Evolutionary conservation across 192 early-diverging fungal species (phyloP), one percentile per base, ranked within the genome.

Genomic region (Coemansia sp.): DNA sequence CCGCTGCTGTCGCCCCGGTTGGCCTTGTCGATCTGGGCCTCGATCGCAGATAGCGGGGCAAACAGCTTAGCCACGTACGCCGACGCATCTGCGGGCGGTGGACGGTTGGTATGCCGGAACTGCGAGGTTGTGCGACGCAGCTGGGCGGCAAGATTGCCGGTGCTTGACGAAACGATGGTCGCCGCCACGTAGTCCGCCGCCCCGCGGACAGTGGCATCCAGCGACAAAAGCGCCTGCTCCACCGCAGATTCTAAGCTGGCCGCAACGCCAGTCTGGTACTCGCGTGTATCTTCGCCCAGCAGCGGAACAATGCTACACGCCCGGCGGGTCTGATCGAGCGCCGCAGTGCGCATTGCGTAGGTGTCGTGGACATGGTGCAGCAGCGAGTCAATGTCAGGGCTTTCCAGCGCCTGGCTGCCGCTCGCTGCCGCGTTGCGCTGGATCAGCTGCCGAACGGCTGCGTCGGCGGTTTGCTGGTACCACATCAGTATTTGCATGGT

Each of bases 111-210:
- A 41, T 68, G 66, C 29, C 73, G 47, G 36, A 54, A 75, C 39
- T 63, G 71, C 48, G 71, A 67, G 11, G 64, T 67, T 30, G 71
- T 67, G 14, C 71, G 71, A 1, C 71, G 71, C 25, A 75, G 48
- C 19, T 75, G 64, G 32, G 55, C 64, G n/a, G 35, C 48, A n/a
- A 75, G 50, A 23, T 38, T 57, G 39, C 8, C 26, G 20, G 64
- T 67, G 47, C 64, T 56, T 2, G 26, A 7, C 9, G 60, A 17
- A 1, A 63, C 64, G 8, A 75, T 38, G 3, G 53, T 42, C 3
- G 52, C 23, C 4, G 45, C 49, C 11, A 62, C 43, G 17, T 43
- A 14, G 15, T 50, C 53, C 1, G 55, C 50, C 8, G 60, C 60
- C 20, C 28, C 8, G 3, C 26, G 9, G 5, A 41, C 27, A 4